Conservation (phyloP, 2,329 filamentous ascomycete genomes). For the Orbilia javanica region DNA sequence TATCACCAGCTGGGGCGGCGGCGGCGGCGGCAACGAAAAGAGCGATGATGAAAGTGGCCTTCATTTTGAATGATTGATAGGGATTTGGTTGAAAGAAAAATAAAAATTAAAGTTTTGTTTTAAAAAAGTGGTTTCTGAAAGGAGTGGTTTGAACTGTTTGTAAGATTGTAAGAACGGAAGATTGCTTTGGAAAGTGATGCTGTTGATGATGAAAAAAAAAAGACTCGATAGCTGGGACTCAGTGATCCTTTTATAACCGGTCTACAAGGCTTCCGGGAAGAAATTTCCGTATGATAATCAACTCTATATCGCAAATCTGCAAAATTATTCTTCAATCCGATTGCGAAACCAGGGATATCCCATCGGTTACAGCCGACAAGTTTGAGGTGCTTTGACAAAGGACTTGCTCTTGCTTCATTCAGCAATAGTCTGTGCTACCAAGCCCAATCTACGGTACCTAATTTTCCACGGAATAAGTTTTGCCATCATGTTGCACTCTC, state of each 20-base stretch:
- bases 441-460: not conserved
- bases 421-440: not conserved
- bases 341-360: constrained; percentile 1
- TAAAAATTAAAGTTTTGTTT: not conserved
- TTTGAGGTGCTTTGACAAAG: not conserved
- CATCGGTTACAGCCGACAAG: not conserved
- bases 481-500: not conserved
- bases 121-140: not conserved
- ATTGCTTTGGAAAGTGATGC: constrained; percentile 3
- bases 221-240: not conserved
- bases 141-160: constrained; percentile 1
- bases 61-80: constrained; percentile 36
- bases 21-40: constrained; percentile 34
- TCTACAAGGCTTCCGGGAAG: not conserved
- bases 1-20: constrained; percentile 15
- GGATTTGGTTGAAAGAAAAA: not conserved
- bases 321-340: too few species aligned
- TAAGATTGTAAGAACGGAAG: not conserved
- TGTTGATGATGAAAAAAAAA: constrained; percentile 8
- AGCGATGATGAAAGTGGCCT: constrained; percentile 37
- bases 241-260: not conserved
- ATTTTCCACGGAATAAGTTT: not conserved
- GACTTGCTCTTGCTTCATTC: not conserved
- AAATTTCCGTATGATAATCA: not conserved
- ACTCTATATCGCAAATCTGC: not conserved